A percentile compares a stretch with the other conserved stretches of the same genome.
phyloP scores from a whole-genome alignment of 805 yeast species.

The Sungouiella thailandica region DNA sequence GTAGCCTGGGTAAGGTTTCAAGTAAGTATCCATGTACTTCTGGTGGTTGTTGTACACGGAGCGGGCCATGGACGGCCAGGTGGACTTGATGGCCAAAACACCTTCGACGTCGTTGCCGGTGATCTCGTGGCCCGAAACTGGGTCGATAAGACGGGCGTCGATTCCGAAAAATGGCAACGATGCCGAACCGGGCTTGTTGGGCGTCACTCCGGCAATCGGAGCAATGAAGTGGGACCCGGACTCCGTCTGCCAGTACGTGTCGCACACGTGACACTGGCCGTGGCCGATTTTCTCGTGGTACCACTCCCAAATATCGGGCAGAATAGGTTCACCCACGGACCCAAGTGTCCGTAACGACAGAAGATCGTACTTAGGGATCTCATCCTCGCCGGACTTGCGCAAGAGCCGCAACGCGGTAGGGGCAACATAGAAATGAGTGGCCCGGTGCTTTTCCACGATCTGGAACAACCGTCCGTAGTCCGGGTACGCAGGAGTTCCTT shows the following conservation, averaged over 20 bases:
- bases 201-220: conserved; percentile 70
- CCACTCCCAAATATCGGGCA: conserved; percentile 88
- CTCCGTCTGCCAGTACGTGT: conserved; percentile 90
- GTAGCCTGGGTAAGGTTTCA: conserved; percentile 75
- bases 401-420: conserved; percentile 78
- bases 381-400: conserved; percentile 67
- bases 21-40: conserved; percentile 74
- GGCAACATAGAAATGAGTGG: conserved; percentile 77
- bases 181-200: conserved; percentile 83
- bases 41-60: conserved; percentile 74
- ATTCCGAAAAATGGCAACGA: conserved; percentile 83
- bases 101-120: conserved; percentile 73
- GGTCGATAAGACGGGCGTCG: conserved; percentile 67
- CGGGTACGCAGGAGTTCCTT: conserved; percentile 87
- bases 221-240: conserved; percentile 77
- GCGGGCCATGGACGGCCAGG: conserved; percentile 88
- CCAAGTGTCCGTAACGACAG: conserved; percentile 66
- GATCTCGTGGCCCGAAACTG: conserved; percentile 67
- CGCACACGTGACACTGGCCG: conserved; percentile 65
- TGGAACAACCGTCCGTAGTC: conserved; percentile 77
- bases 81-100: conserved; percentile 62
- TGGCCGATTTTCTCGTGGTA: conserved; percentile 68
- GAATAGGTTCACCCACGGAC: conserved; percentile 83
- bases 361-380: conserved; percentile 57
- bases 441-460: conserved; percentile 65